Evolutionary conservation across 164 flowering plant species (phyloP).

Genomic region (Amborella trichopoda): DNA sequence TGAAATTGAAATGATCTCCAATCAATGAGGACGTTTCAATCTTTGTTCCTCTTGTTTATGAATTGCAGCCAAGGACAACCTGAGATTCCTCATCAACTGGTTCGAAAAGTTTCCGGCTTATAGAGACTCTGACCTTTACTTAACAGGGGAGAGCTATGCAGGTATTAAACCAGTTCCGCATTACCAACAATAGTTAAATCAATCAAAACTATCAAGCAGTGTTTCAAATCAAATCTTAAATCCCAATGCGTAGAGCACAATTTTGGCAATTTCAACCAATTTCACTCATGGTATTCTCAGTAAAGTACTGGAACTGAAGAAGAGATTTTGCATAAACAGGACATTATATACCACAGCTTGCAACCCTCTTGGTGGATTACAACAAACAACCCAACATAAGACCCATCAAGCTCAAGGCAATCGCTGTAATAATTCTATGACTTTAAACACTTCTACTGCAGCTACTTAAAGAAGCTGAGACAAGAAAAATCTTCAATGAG

Average conservation of each 20-base stretch:
- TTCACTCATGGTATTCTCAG: too few relatives aligned
- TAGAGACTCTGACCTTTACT: constrained; percentile 23
- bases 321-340: constrained; percentile 24
- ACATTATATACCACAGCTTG: constrained; percentile 39
- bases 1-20: too few relatives aligned
- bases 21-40: neutral
- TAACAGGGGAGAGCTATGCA: constrained; percentile 43
- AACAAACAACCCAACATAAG: constrained; percentile 17
- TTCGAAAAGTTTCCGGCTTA: constrained; percentile 29
- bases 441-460: too few relatives aligned
- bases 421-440: constrained; percentile 29
- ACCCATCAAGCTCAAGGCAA: constrained; percentile 31
- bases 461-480: too few relatives aligned
- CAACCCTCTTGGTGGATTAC: constrained; percentile 26
- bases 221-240: too few relatives aligned
- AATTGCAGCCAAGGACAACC: constrained; percentile 27
- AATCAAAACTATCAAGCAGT: too few relatives aligned
- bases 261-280: too few relatives aligned
- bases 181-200: too few relatives aligned
- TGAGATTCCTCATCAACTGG: constrained; percentile 26
- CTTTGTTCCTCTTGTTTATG: neutral
- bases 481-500: too few relatives aligned
- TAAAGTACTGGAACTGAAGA: too few relatives aligned
- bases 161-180: too few relatives aligned
- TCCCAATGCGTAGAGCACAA: too few relatives aligned